Conservation (phyloP, 306 rosid genomes). For the Rosa rugosa region DNA sequence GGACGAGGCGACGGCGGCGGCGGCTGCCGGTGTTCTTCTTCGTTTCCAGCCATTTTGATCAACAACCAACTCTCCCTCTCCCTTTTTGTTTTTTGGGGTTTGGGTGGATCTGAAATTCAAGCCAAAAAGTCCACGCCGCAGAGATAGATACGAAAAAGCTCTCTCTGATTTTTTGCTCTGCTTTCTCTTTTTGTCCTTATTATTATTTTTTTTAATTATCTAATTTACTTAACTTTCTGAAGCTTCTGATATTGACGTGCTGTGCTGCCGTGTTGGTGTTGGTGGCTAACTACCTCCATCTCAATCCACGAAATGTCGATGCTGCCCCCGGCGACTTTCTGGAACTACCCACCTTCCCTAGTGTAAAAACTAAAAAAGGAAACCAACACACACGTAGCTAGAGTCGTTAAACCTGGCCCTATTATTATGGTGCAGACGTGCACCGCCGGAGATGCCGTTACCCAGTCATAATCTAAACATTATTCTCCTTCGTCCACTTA, state of each 20-base stretch:
- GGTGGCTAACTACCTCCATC: neutral
- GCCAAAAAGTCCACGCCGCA: conserved; percentile 65
- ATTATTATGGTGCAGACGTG: neutral
- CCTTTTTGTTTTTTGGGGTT: neutral
- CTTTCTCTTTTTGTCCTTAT: neutral
- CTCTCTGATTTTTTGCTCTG: neutral
- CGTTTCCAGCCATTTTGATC: conserved; percentile 38
- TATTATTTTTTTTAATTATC: neutral
- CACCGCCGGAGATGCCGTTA: neutral
- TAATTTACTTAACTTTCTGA: neutral
- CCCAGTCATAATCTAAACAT: too few species aligned
- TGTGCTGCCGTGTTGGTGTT: conserved; percentile 3
- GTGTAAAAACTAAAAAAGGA: neutral
- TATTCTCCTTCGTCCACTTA: too few species aligned
- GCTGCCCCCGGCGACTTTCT: conserved; percentile 21
- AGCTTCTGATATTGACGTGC: conserved; percentile 2
- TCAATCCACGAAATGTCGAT: neutral
- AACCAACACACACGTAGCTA: neutral
- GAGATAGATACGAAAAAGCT: conserved; percentile 19
- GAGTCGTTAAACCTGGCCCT: too few species aligned
- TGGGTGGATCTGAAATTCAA: conserved; percentile 51
- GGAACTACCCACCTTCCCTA: neutral
- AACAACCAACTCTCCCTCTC: neutral
- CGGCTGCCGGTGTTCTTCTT: conserved; percentile 21
- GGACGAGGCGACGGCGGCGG: conserved; percentile 13